Base-by-base conservation (phyloP, 768 basidiomycete species). In the Termitomyces eurrhizus region DNA sequence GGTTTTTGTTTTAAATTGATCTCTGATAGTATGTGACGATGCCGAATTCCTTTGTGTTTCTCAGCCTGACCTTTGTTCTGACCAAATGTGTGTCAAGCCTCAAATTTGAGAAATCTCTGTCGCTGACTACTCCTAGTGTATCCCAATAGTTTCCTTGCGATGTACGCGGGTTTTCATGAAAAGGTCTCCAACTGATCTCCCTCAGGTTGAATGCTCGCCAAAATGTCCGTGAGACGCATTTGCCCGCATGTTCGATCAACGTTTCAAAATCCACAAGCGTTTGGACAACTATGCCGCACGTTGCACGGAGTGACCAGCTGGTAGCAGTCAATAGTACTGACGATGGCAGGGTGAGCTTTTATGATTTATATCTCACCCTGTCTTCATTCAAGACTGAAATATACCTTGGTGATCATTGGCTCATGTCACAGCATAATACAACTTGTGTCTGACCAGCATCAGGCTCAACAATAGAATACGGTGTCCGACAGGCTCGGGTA, bases 101-200 rank as follows among this genome's bases (percentile, higher is more conserved):
- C 7, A 21, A 26, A 18, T 18, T n/a, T 9, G 2, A 29, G 13
- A n/a, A 9, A 9, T 61, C 18, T 0, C 11, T 1, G 8, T n/a
- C n/a, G 32, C 33, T 52, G 14, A 29, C 24, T 11, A 51, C 33
- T 48, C 37, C 21, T 56, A 73, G 72, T 72, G 18, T 73, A 73
- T 50, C 67, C 69, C 61, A 71, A 70, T 59, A 73, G 72, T 52
- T 72, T 68, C 57, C 62, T 73, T 29, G 70, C 72, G 13, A 73
- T 73, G 72, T 71, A 61, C 12, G 48, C 8, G 16, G 8, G 11
- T 37, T 9, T 2, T 12, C 36, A 11, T 37, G 36, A 12, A 9
- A 12, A 29, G 29, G 2, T 29, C 12, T 37, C 36, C 12, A 2
- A 11, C 9, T 37, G 36, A 37, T 12, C 33, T 8, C 0, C 24